Evolutionary conservation across 768 basidiomycete species (phyloP), one percentile per base, ranked within the genome.

Genomic region (Podaxis sp.): DNA sequence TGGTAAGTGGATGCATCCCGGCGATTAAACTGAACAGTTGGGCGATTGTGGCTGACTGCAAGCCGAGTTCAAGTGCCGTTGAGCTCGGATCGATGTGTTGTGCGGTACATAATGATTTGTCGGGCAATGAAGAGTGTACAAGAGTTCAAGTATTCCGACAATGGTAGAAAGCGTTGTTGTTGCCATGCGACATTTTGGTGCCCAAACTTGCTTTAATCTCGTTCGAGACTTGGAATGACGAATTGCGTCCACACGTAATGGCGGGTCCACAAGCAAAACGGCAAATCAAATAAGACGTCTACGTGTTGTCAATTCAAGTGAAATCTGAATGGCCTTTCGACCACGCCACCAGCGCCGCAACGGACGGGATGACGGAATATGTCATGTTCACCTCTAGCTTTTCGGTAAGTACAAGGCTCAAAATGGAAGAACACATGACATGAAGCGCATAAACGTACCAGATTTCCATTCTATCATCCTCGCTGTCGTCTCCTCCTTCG

Each of bases 391-490:
- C 12, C 15, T 19, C 44, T n/a, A n/a, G 17, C 7, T 8, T 46
- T 7, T 19, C 19, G 44, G n/a, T 19, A 46, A 46, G 9, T 19
- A 46, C n/a, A 19, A 46, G 44, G n/a, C n/a, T 46, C 13, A 19
- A 33, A 33, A 19, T n/a, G 7, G 8, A 46, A 46, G n/a, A 46
- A 19, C n/a, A 15, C 17, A 22, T 46, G 44, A 17, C 17, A n/a
- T 5, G 8, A 46, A 9, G 15, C 12, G n/a, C 24, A 24, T 11
- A 12, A 42, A 59, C 57, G 12, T 33, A 57, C 71, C 70, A 80
- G 61, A 80, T 79, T 56, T 82, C 81, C 74, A 84, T 79, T 79
- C 33, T 75, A 44, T 70, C 75, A 26, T 79, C 75, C 24, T 74
- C 72, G 4, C 73, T 73, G 13, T 73, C 72, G 28, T 33, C 33